A percentile compares a stretch with the other conserved stretches of the same genome.
These are phyloP conservation scores for Lactuca sativa DNA, from an alignment of 129 eudicot species.

Conservation along the genomic window DNA sequence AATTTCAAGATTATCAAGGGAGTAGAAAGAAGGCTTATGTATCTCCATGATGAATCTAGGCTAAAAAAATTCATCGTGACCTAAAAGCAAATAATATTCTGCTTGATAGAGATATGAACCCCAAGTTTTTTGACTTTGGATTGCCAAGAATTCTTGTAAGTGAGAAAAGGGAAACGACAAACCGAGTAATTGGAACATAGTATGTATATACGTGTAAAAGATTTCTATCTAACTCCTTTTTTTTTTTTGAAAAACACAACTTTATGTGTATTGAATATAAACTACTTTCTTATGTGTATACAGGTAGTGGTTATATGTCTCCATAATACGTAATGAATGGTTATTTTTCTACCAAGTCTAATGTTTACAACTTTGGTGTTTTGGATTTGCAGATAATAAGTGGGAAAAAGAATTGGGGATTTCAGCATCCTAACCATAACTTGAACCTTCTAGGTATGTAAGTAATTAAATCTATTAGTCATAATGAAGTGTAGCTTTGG, in stretches of 20 bases:
- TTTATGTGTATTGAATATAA: no score
- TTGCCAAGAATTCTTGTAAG: no score
- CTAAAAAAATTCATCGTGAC: constrained; percentile 6
- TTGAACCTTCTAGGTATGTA: constrained; percentile 43
- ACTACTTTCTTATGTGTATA: not conserved
- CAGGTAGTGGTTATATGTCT: constrained; percentile 61
- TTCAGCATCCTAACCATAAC: constrained; percentile 35
- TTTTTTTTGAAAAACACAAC: not conserved
- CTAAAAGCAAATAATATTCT: no score
- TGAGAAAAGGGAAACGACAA: no score
- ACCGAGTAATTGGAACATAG: constrained; percentile 36
- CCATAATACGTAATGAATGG: constrained; percentile 61
- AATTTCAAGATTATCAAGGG: constrained; percentile 55
- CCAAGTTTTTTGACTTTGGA: no score
- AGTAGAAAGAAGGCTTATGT: constrained; percentile 50
- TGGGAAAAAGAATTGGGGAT: constrained; percentile 48
- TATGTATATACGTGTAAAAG: not conserved
- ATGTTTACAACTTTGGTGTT: constrained; percentile 60
- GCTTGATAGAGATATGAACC: no score
- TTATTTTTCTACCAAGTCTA: constrained; percentile 50
- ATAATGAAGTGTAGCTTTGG: not conserved
- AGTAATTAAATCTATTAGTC: constrained; percentile 10
- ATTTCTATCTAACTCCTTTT: not conserved
- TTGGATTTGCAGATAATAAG: constrained; percentile 51
- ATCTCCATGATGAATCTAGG: constrained; percentile 60